Base-by-base conservation (phyloP, 2,329 filamentous ascomycete genomes). In the Corinectria fuckeliana region DNA sequence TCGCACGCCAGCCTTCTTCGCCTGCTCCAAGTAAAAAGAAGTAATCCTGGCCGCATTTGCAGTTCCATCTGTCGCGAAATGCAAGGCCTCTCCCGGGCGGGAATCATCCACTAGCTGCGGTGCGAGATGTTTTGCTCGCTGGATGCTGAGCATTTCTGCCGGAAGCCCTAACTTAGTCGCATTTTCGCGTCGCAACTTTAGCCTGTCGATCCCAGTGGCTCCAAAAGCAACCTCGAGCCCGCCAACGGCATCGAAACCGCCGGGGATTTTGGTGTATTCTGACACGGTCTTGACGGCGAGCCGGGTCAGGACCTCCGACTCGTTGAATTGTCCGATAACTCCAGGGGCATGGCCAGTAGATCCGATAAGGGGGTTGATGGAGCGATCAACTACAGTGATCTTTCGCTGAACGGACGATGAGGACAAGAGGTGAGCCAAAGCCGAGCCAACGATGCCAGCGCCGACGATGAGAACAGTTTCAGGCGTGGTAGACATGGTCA, bases 251-350 rank as follows among this genome's bases (percentile, higher is more conserved):
- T 70, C 54, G 5, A 70, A 70, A 0, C 68, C 68, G 9, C 62
- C 59, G 0, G 68, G 68, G 0, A 70, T 58, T n/a, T 65, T 61
- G 25, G 44, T 30, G 23, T 68, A 68, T n/a, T 70, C 66, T 0
- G 57, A 47, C 1, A 70, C 67, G 3, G 56, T 66, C 4, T 66
- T 60, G 28, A 70, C 53, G 2, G 68, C 68, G 1, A 70, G 61
- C 3, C 50, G 65, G 4, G 67, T 67, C 13, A 70, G 63, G 0
- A 69, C 25, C 1, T 63, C 41, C 0, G 68, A 70, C 4, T 70
- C 68, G 8, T 70, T 70, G 45, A 65, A 70, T 5, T 70, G 68
- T 1, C 68, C 68, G 3, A 70, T 34, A 8, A 70, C 69, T 0
- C 68, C 68, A 0, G 68, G 68, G 0, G 68, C 68, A 2, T 65